A percentile compares a stretch with the other conserved stretches of the same genome.
These are phyloP conservation scores for Vigna hirtella DNA, from an alignment of 306 rosid species.

Conservation along the genomic window DNA sequence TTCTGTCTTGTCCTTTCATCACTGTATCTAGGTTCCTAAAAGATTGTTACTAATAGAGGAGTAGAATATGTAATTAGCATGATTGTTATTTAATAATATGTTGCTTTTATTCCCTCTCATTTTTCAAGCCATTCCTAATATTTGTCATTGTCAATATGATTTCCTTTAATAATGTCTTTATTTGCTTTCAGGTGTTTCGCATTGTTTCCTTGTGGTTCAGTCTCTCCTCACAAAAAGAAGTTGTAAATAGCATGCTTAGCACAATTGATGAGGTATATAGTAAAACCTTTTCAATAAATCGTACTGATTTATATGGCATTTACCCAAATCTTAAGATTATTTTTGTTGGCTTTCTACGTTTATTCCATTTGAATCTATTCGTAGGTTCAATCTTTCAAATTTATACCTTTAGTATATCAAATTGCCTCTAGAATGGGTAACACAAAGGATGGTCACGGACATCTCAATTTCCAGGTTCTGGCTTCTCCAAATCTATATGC, in stretches of 20 bases:
- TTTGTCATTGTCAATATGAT: constrained; percentile 15
- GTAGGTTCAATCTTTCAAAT: constrained; percentile 94
- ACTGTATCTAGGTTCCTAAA: too few species aligned
- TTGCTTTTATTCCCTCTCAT: too few species aligned
- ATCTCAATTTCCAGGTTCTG: constrained; percentile 83
- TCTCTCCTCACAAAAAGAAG: constrained; percentile 69
- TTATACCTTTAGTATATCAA: constrained; percentile 88
- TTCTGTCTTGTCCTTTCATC: too few species aligned
- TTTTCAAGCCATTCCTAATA: too few species aligned
- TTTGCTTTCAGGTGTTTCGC: constrained; percentile 80
- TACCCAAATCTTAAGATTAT: constrained; percentile 3
- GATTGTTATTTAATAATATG: too few species aligned
- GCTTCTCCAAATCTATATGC: constrained; percentile 23
- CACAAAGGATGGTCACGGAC: constrained; percentile 76
- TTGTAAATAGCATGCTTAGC: constrained; percentile 74
- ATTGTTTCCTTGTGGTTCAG: constrained; percentile 88
- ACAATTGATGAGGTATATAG: constrained; percentile 72
- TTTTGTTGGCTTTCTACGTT: constrained; percentile 21
- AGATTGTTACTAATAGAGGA: too few species aligned
- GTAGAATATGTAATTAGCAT: too few species aligned
- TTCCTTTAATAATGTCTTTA: constrained; percentile 36
- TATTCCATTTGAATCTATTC: constrained; percentile 41
- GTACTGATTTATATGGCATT: neutral
- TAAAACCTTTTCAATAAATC: constrained; percentile 20
- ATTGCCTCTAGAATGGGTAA: constrained; percentile 98